Evolutionary conservation across 1,284 basidiomycete genomes (phyloP), one percentile per base, ranked within the genome.

Genomic region (Inonotus hispidus): DNA sequence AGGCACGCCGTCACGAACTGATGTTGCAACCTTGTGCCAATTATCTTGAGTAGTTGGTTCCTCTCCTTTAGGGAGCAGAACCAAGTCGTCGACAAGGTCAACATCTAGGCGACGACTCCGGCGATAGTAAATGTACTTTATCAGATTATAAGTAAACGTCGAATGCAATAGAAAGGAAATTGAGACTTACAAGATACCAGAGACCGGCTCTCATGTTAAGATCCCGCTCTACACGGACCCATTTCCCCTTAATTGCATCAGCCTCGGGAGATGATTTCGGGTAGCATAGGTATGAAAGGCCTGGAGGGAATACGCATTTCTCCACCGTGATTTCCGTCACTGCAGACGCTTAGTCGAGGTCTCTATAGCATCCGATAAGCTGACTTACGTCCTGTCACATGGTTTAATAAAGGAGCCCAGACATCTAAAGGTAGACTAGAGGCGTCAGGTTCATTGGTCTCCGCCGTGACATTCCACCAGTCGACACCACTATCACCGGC

Each of bases 171-270:
- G n/a, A 13, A 3, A 56, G 29, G 29, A 13, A 11, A 13, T 21
- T 8, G 32, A 8, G 10, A 68, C 75, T 57, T 62, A 87, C 87
- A 66, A 89, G 70, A 64, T 75, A 84, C 73, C 87, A 79, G 49
- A 86, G 71, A 0, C 87, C 87, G 3, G 80, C 75, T 67, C 90
- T 81, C 47, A 75, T 69, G 70, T 93, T 93, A 37, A 96, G 73
- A 71, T 95, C 87, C 19, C 85, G 79, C 21, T 84, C 82, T 7
- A 95, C 87, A 21, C 87, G 83, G 1, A 96, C 92, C 94, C 94
- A 96, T 68, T 88, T 90, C 0, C 93, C 93, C 66, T 87, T 87
- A 57, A 85, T 79, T 3, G 87, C 86, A 70, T 95, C 92, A 38
- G 87, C 73, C 65, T 90, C 88, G 8, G 80, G 77, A 0, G 85